Base-by-base conservation (phyloP, 2,329 filamentous ascomycete species). In the Fusarium azukiicola region DNA sequence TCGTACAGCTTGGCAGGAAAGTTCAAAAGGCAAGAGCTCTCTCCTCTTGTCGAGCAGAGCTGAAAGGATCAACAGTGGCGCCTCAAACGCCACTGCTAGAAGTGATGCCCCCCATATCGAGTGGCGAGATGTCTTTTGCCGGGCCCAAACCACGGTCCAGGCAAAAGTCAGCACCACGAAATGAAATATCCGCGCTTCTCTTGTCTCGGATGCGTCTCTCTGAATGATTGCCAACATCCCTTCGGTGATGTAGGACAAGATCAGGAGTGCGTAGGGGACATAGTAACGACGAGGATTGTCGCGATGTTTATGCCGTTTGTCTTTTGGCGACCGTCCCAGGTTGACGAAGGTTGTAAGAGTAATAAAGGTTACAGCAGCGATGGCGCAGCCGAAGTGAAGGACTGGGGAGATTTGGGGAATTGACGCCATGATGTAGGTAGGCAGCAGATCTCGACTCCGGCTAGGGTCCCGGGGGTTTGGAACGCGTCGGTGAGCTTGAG, bases 351-450 rank as follows among this genome's bases (percentile, higher is more conserved):
- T 32, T 5, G 46, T n/a, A 8, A 21, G 32, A 11, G 71, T 50
- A 23, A 75, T 71, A 21, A 72, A 74, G 0, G 23, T 38, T 14
- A 64, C 46, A 16, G 50, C 49, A 1, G 67, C 52, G 23, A 71
- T 2, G 11, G 76, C 73, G 7, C 74, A 74, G 46, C 27, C 50
- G 49, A 78, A 79, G 73, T 82, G 78, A 7, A 82, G 79, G n/a
- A 50, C 38, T 5, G 49, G 67, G 1, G 58, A 73, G 14, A 36
- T 54, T 70, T 71, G 74, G 21, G 50, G 32, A 6, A 69, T 69
- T 73, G 63, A 61, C n/a, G 67, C 32, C 77, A 79, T 79, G 4
- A 6, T 73, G 40, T 42, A 4, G 10, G 40, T 14, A 42, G n/a
- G 6, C 56, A n/a, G 21, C 16, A 52, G 14, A 69, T 73, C 67